Evolutionary conservation across 73 alveolate genomes (phyloP), one percentile per base, ranked within the genome.

Genomic region (Breviolum minutum): DNA sequence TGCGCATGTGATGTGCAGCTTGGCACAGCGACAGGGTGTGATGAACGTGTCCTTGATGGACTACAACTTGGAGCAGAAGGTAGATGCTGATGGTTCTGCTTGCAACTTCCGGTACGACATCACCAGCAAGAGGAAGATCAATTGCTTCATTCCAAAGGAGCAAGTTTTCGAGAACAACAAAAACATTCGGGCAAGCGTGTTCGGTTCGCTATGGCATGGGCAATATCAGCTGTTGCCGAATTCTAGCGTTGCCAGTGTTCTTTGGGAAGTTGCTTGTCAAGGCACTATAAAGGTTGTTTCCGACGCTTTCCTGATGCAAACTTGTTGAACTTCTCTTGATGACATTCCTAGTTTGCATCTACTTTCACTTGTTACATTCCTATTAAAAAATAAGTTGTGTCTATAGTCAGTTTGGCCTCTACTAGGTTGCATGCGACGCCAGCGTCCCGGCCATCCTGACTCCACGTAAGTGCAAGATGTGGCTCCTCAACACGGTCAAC

Each of bases 191-290:
- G 66, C 87, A 8, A 7, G 66, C 63, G 8, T 64, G 8, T 77
- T 77, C 16, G 87, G 87, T 2, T 3, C 87, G n/a, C 17, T 30
- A 26, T 30, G 29, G 66, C 5, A 2, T 9, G 66, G 66, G 29
- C 2, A 27, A 27, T 77, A 10, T 27, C 29, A 20, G 2, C 5
- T 8, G 87, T 8, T 77, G 10, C 87, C 87, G n/a, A 2, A 6
- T 8, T 10, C 66, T 29, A 2, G 3, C 16, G 66, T 11, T 32
- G 87, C 87, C 13, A 77, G 40, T 63, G 40, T 77, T 12, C n/a
- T 77, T 7, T 77, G 87, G 87, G 87, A 77, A 64, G 87, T 70
- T n/a, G n/a, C n/a, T n/a, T n/a, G n/a, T n/a, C n/a, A n/a, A n/a
- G n/a, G n/a, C n/a, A n/a, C n/a, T n/a, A n/a, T n/a, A n/a, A n/a